A percentile compares a stretch with the other conserved stretches of the same genome.
Evolutionary conservation across 1,139 yeast species (phyloP).

Genomic region (Magnusiomyces paraingens): DNA sequence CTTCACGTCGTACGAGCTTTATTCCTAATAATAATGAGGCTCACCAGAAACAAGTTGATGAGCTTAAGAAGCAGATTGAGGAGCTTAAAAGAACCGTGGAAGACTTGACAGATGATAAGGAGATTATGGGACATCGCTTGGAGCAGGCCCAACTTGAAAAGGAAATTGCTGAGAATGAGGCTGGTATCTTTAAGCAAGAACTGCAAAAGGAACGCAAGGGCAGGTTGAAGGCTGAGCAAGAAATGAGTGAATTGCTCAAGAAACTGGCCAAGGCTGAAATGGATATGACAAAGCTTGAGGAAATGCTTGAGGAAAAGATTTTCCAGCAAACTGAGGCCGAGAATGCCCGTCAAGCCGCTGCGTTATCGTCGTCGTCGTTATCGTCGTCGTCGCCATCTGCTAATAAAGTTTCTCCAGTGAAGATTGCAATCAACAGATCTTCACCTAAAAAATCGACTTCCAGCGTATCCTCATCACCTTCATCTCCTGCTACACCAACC

Average conservation of each 20-base stretch:
- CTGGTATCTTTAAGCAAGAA: too few species aligned
- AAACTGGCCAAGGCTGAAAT: slow-evolving; percentile 9
- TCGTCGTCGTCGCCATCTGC: too few species aligned
- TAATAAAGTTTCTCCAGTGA: not conserved
- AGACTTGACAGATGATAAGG: not conserved
- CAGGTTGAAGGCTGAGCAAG: slow-evolving; percentile 4
- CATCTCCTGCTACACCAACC: slow-evolving; percentile 4
- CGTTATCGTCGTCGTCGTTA: too few species aligned
- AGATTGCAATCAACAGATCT: not conserved
- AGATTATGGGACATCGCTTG: too few species aligned
- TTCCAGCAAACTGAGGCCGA: slow-evolving; percentile 15
- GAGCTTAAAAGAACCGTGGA: not conserved
- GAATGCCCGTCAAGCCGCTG: not conserved
- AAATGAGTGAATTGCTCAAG: slow-evolving; percentile 9
- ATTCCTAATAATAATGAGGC: not conserved
- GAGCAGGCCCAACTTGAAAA: not conserved
- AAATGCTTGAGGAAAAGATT: slow-evolving; percentile 11
- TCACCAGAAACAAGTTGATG: not conserved
- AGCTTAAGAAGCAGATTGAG: not conserved
- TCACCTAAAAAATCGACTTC: not conserved
- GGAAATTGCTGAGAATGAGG: not conserved
- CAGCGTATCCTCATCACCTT: not conserved
- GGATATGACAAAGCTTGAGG: slow-evolving; percentile 12
- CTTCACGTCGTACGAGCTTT: not conserved
- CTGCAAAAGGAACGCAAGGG: too few species aligned